A percentile compares a stretch with the other conserved stretches of the same genome.
phyloP scores from a whole-genome alignment of 257 asterid species.

The Solanum sejunctum region DNA sequence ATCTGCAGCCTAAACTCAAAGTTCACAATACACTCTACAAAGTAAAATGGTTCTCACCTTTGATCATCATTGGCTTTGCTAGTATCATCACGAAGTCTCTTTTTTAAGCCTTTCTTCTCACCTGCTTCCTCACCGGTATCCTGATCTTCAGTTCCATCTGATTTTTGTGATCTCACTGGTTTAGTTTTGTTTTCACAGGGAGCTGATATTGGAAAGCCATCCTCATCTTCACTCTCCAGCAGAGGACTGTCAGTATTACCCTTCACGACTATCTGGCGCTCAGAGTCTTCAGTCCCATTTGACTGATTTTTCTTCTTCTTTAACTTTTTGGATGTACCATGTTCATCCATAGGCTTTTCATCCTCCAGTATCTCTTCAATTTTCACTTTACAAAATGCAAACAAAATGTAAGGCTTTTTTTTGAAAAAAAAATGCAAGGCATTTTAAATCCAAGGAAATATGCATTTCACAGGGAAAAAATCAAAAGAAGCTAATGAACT shows the following conservation, averaged over 20 bases:
- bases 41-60: conserved; percentile 27
- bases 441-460: background rate
- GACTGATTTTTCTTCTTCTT: conserved; percentile 46
- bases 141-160: conserved; percentile 10
- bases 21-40: background rate
- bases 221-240: conserved; percentile 86
- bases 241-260: conserved; percentile 21
- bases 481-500: background rate
- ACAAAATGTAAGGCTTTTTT: background rate
- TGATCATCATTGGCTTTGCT: conserved; percentile 26
- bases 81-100: conserved; percentile 43
- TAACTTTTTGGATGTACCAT: conserved; percentile 22
- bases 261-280: conserved; percentile 35
- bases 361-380: conserved; percentile 86
- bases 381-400: conserved; percentile 35
- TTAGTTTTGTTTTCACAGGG: conserved; percentile 16
- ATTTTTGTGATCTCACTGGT: conserved; percentile 6
- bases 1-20: background rate
- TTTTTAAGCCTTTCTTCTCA: conserved; percentile 19
- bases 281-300: conserved; percentile 18
- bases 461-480: background rate
- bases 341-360: conserved; percentile 33
- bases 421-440: background rate
- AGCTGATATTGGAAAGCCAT: conserved; percentile 65
- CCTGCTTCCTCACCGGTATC: conserved; percentile 16